Percentiles rank a stretch among this genome's conserved stretches.
Conservation (phyloP, 2,329 filamentous ascomycete species). For the Fusarium graminum region DNA sequence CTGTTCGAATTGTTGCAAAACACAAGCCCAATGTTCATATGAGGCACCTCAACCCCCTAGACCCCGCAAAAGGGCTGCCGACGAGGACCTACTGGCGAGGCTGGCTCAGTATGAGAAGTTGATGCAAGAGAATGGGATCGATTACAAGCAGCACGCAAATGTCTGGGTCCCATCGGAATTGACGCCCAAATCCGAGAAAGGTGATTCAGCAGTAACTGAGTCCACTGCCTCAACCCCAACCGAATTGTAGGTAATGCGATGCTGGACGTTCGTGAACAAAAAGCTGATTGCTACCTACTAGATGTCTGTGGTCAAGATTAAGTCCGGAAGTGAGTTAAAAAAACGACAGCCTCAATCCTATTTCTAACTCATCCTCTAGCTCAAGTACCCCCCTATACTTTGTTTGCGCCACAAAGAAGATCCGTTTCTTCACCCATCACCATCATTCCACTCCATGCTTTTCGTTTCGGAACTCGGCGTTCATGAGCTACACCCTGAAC, state of each 20-base stretch:
- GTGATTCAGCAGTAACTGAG: background rate
- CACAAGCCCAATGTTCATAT: constrained; percentile 48
- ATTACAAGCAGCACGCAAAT: constrained; percentile 38
- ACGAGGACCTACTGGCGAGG: constrained; percentile 46
- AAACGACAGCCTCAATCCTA: rapidly evolving
- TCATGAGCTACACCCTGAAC: constrained; percentile 48
- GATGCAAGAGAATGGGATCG: constrained; percentile 47
- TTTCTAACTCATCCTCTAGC: constrained; percentile 24
- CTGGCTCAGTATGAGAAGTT: constrained; percentile 49
- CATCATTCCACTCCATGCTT: constrained; percentile 22
- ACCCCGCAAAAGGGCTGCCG: constrained; percentile 48
- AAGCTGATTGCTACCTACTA: background rate
- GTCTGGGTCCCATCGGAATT: constrained; percentile 46
- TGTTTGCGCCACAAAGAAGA: constrained; percentile 43
- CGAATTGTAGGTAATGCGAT: constrained; percentile 15
- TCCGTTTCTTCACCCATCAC: constrained; percentile 22
- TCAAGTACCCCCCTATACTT: constrained; percentile 45
- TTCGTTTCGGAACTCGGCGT: background rate
- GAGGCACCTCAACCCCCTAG: constrained; percentile 34
- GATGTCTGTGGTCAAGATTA: constrained; percentile 43
- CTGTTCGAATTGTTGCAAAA: constrained; percentile 60
- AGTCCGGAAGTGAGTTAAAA: constrained; percentile 24
- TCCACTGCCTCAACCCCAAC: background rate
- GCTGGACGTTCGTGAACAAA: rapidly evolving
- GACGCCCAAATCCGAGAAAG: constrained; percentile 10